Conservation (phyloP, 495 filamentous ascomycete genomes). For the Copromyces sp. region DNA sequence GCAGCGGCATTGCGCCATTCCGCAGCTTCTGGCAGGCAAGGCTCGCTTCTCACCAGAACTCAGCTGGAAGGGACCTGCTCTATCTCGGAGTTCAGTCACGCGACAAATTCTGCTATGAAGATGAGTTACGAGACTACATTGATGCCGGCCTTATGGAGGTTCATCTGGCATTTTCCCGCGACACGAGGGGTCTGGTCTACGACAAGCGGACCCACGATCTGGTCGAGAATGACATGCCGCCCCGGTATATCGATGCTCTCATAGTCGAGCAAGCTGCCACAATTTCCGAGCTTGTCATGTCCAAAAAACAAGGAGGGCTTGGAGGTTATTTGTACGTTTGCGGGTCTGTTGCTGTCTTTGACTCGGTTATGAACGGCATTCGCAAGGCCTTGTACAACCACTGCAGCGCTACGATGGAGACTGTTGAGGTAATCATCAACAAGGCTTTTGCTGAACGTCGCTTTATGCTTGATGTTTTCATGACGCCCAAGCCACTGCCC, state of each 20-base stretch:
- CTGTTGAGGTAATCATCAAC: conserved; percentile 36
- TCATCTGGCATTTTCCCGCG: conserved; percentile 40
- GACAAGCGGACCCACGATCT: conserved; percentile 29
- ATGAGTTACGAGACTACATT: conserved; percentile 37
- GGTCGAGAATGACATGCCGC: conserved; percentile 36
- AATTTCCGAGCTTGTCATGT: conserved; percentile 43
- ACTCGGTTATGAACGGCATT: conserved; percentile 43
- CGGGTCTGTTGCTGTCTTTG: conserved; percentile 42
- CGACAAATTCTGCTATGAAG: conserved; percentile 41
- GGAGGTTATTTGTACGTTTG: conserved; percentile 44
- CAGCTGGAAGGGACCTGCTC: conserved; percentile 35
- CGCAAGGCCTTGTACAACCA: conserved; percentile 40
- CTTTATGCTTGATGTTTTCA: conserved; percentile 47
- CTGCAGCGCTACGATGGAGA: conserved; percentile 36
- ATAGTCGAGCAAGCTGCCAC: conserved; percentile 38
- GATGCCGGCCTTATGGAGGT: conserved; percentile 40
- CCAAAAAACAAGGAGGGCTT: conserved; percentile 40
- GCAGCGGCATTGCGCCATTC: conserved; percentile 42
- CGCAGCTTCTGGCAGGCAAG: conserved; percentile 41
- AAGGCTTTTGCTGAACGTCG: conserved; percentile 42
- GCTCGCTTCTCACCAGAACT: conserved; percentile 21
- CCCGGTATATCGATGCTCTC: conserved; percentile 40
- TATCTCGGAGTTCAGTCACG: conserved; percentile 42
- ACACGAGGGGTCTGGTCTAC: conserved; percentile 35
- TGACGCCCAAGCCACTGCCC: conserved; percentile 41